These are phyloP conservation scores for Tuber melanosporum DNA, from an alignment of 495 filamentous ascomycete species.

Conservation along the genomic window DNA sequence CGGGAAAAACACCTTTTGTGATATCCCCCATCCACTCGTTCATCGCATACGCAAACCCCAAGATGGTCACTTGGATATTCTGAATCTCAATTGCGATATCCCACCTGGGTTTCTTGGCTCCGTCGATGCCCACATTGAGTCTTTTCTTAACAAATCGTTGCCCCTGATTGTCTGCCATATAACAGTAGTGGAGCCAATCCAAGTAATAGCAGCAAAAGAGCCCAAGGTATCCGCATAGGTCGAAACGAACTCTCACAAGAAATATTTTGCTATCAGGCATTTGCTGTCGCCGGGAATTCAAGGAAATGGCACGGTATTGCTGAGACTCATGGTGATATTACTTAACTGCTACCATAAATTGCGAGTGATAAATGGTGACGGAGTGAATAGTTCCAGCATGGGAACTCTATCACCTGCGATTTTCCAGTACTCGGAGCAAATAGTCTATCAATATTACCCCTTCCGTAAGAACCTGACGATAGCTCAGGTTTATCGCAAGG, in stretches of 20 bases:
- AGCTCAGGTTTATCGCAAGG: not conserved
- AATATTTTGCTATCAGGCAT: not conserved
- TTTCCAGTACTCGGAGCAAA: too few relatives aligned
- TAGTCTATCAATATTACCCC: too few relatives aligned
- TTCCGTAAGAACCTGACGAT: not conserved
- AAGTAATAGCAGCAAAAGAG: conserved; percentile 3
- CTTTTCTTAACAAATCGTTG: not conserved
- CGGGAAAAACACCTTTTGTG: not conserved
- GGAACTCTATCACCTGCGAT: not conserved
- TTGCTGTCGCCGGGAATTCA: conserved; percentile 1
- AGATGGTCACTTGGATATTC: conserved; percentile 3
- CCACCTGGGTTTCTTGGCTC: not conserved
- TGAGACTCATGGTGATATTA: conserved; percentile 1
- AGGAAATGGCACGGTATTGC: conserved; percentile 9
- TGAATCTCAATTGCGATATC: not conserved
- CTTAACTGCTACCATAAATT: not conserved
- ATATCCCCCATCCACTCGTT: conserved; percentile 4
- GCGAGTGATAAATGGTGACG: not conserved
- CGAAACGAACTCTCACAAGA: conserved; percentile 5
- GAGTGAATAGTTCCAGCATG: not conserved
- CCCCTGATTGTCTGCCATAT: conserved; percentile 4
- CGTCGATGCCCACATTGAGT: too few relatives aligned
- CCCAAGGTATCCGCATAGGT: not conserved
- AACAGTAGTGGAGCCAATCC: not conserved
- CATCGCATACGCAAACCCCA: conserved; percentile 4